Evolutionary conservation across 1,284 basidiomycete genomes (phyloP).

Genomic region (Puccinia horiana): DNA sequence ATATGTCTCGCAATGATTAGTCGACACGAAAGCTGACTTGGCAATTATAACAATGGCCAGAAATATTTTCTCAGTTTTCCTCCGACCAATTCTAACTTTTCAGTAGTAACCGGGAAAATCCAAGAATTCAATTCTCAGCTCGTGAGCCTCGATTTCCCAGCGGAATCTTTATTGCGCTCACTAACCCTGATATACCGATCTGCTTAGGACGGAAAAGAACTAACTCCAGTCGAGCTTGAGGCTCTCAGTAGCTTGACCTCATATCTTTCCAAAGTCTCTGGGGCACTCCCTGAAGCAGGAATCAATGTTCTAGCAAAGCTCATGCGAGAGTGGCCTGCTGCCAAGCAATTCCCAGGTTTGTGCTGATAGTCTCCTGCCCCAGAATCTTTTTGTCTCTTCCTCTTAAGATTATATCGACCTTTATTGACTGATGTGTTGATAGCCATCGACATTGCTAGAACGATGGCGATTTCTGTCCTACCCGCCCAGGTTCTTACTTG

Average conservation of each 20-base stretch:
- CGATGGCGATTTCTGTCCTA: constrained; percentile 25
- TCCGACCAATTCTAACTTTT: constrained; percentile 34
- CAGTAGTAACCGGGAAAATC: constrained; percentile 30
- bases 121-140: constrained; percentile 39
- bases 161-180: background rate
- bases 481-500: constrained; percentile 17
- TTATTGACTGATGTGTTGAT: background rate
- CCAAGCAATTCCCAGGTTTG: constrained; percentile 44
- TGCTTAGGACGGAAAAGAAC: background rate
- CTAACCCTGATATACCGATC: background rate
- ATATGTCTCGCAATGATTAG: background rate
- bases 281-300: background rate
- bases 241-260: constrained; percentile 14
- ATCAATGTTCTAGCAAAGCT: constrained; percentile 35
- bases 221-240: constrained; percentile 8
- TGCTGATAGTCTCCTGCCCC: background rate
- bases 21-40: background rate
- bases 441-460: constrained; percentile 37
- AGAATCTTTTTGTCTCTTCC: background rate
- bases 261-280: constrained; percentile 27
- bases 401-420: background rate
- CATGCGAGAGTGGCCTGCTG: constrained; percentile 20
- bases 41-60: background rate
- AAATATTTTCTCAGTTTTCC: constrained; percentile 42
- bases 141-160: constrained; percentile 1